A percentile compares a stretch with the other conserved stretches of the same genome.
phyloP scores from a whole-genome alignment of 2,329 filamentous ascomycete species.

The Macrophomina tecta region DNA sequence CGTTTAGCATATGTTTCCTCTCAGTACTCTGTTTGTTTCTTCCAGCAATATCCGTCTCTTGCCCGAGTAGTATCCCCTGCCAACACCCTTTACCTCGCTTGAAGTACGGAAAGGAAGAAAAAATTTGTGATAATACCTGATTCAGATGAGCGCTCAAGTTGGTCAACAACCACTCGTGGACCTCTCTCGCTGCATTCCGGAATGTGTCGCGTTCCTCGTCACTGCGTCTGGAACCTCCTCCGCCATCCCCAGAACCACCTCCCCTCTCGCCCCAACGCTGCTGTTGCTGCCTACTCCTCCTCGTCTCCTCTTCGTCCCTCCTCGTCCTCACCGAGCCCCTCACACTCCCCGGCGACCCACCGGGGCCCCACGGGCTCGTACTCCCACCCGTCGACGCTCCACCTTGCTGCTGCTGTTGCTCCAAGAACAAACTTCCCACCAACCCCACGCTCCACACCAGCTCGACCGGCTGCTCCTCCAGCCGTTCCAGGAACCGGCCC shows the following conservation, averaged over 20 bases:
- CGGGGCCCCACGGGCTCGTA: background rate
- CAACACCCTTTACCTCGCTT: background rate
- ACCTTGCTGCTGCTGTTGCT: background rate
- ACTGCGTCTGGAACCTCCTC: background rate
- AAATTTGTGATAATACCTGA: background rate
- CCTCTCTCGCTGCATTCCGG: background rate
- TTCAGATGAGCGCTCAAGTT: background rate
- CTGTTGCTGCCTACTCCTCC: background rate
- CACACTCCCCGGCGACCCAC: background rate
- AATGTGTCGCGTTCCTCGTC: background rate
- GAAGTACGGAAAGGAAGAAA: background rate
- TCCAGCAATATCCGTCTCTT: background rate
- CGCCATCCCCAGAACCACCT: background rate
- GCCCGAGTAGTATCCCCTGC: too few relatives aligned
- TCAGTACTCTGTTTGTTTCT: background rate
- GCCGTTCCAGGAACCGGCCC: background rate
- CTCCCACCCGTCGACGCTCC: background rate
- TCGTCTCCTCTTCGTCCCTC: background rate
- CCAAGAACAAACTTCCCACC: background rate
- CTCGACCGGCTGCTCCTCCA: background rate
- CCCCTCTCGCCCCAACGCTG: background rate
- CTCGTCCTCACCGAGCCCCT: background rate
- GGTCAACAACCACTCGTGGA: slow-evolving; percentile 11
- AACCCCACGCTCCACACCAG: background rate
- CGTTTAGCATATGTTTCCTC: slow-evolving; percentile 2